Base-by-base conservation (phyloP, 129 eudicot species). In the Artemisia annua region DNA sequence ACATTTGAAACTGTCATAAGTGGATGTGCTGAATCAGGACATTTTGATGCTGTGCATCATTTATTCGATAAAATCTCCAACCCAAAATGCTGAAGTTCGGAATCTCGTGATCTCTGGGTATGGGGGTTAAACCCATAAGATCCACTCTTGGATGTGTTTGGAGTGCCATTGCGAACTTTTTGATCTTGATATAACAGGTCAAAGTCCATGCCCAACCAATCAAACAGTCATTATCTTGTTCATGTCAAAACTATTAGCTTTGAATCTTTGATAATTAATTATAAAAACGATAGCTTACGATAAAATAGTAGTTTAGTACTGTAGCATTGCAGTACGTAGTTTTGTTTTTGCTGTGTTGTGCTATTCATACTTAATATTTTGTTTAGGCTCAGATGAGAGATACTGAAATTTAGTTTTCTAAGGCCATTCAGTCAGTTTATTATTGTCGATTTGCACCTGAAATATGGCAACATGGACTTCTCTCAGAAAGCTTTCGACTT, bases 21-120 rank as follows among this genome's bases (percentile, higher is more conserved):
- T 69, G 88, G 96, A 3, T 94, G 82, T 72, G 72, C 88, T 78
- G 83, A 74, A 63, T 75, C 80, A 7, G 91, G 96, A 69, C 81
- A 80, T 81, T 85, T 93, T 56, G 84, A 81, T 77, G 97, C 81
- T 64, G 98, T 93, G 44, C 62, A 77, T 57, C 67, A 52, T 1
- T 68, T 94, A 32, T 94, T 94, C 69, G 30, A 66, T 5, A 61
- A 62, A 63, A 84, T 94, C 89, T 83, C 82, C 68, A 72, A 62
- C 50, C 98, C 89, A 22, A 88, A 88, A 83, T 75, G 79, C 57
- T 58, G 86, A 90, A 3, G 97, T 96, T 1, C 90, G 96, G 98
- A 90, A 90, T 82, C 75, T 94, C 70, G 84, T 94, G 93, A 90
- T 94, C 58, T 90, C 98, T 12, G 98, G 96, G 43, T 91, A 87